phyloP scores from a whole-genome alignment of 345 rosid genomes.

The Acer saccharum region DNA sequence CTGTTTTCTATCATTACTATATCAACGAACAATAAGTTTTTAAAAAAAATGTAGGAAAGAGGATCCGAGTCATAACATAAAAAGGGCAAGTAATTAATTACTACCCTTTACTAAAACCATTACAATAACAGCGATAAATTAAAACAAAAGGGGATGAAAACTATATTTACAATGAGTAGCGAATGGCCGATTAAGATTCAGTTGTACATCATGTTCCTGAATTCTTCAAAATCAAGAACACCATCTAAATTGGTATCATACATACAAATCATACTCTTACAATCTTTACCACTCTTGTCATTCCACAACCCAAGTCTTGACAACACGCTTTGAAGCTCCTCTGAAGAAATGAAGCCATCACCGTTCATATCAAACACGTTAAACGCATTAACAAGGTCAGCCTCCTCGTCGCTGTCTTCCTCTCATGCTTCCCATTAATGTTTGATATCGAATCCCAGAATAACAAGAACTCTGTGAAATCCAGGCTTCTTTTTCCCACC shows the following conservation, averaged over 20 bases:
- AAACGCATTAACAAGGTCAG: conserved; percentile 60
- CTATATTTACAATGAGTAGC: no score
- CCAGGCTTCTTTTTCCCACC: conserved; percentile 61
- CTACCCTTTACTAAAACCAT: no score
- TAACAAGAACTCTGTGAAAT: conserved; percentile 56
- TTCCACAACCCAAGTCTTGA: conserved; percentile 72
- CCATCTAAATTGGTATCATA: conserved; percentile 77
- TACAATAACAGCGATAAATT: no score
- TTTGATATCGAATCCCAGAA: conserved; percentile 52
- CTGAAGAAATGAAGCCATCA: conserved; percentile 69
- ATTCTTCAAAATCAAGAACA: conserved; percentile 73
- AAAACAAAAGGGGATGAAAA: no score
- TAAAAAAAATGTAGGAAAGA: no score
- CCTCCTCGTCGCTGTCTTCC: background rate
- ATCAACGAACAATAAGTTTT: no score
- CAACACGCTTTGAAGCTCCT: conserved; percentile 72
- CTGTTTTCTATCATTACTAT: no score
- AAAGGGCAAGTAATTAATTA: no score
- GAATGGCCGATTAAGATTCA: no score
- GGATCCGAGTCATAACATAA: no score
- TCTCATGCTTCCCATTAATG: no score
- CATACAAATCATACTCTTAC: conserved; percentile 60
- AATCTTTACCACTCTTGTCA: conserved; percentile 50
- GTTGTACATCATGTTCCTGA: conserved; percentile 68
- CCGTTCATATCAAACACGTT: conserved; percentile 68